phyloP scores from a whole-genome alignment of 257 asterid species.

The Lavandula angustifolia region DNA sequence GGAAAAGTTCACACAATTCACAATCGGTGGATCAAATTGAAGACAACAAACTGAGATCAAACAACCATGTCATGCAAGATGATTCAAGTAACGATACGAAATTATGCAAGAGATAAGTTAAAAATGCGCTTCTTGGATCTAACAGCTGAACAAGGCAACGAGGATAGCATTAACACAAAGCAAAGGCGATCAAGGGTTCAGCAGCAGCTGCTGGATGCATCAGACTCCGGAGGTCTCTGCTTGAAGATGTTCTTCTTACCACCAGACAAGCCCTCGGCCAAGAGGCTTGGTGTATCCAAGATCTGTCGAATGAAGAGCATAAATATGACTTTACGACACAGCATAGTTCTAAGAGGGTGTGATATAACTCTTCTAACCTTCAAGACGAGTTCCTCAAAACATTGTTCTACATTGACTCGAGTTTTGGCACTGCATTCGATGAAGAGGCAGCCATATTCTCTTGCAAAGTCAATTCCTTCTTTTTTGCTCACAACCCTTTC shows the following conservation, averaged over 20 bases:
- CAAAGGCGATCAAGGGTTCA: constrained; percentile 35
- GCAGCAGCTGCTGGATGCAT: constrained; percentile 81
- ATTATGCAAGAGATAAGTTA: constrained; percentile 8
- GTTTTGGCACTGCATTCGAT: constrained; percentile 97
- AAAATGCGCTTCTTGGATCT: constrained; percentile 26
- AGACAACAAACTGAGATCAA: constrained; percentile 22
- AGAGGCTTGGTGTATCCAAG: constrained; percentile 84
- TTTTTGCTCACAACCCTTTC: constrained; percentile 80
- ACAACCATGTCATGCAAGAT: constrained; percentile 11
- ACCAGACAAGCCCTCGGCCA: constrained; percentile 80
- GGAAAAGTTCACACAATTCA: neutral
- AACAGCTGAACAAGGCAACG: constrained; percentile 10
- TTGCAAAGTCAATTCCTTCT: constrained; percentile 76
- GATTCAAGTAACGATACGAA: neutral
- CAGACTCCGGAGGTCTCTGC: constrained; percentile 81
- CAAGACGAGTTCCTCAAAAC: constrained; percentile 91
- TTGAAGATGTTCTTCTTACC: constrained; percentile 82
- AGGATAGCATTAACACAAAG: constrained; percentile 28
- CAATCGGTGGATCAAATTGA: constrained; percentile 1
- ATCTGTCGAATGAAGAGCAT: constrained; percentile 46
- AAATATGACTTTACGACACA: neutral
- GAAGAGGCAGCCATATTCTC: constrained; percentile 89
- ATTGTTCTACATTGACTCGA: constrained; percentile 86
- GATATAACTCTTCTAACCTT: constrained; percentile 49
- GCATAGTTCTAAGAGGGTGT: neutral